A percentile compares a stretch with the other conserved stretches of the same genome.
phyloP scores from a whole-genome alignment of 164 flowering plant genomes.

The Vitis riparia region DNA sequence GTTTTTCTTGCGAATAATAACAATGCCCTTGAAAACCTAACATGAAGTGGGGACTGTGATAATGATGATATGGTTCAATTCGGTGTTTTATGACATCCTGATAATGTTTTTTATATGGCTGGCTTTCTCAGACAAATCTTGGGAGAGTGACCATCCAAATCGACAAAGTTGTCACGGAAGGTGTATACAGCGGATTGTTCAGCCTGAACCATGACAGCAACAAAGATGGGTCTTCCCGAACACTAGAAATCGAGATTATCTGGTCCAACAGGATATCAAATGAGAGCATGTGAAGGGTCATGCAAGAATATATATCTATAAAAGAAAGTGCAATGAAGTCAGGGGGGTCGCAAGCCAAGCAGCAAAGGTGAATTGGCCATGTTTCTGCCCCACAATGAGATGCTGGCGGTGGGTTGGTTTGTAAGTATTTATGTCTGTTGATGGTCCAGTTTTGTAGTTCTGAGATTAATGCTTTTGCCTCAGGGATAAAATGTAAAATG shows the following conservation, averaged over 20 bases:
- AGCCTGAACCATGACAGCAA: constrained; percentile 71
- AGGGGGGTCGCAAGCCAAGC: background rate
- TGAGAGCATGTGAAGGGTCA: constrained; percentile 31
- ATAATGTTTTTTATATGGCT: background rate
- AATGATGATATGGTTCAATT: too few species aligned
- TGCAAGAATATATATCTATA: background rate
- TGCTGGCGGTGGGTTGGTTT: constrained; percentile 17
- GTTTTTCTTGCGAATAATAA: too few species aligned
- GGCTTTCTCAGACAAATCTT: constrained; percentile 61
- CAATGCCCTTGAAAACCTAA: too few species aligned
- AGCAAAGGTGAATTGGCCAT: background rate
- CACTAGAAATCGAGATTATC: constrained; percentile 81
- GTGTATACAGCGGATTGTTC: constrained; percentile 73
- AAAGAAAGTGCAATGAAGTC: background rate
- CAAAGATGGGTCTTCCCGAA: constrained; percentile 75
- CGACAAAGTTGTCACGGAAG: constrained; percentile 86
- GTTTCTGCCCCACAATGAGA: background rate
- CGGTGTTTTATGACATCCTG: background rate
- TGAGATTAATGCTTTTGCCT: constrained; percentile 20
- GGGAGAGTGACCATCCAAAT: constrained; percentile 90
- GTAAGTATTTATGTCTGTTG: constrained; percentile 26
- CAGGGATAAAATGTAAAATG: constrained; percentile 30
- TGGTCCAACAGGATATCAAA: constrained; percentile 70
- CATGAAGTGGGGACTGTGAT: too few species aligned
- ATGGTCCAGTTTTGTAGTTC: constrained; percentile 51